Evolutionary conservation across 768 basidiomycete species (phyloP).

Genomic region (Russula sp.): DNA sequence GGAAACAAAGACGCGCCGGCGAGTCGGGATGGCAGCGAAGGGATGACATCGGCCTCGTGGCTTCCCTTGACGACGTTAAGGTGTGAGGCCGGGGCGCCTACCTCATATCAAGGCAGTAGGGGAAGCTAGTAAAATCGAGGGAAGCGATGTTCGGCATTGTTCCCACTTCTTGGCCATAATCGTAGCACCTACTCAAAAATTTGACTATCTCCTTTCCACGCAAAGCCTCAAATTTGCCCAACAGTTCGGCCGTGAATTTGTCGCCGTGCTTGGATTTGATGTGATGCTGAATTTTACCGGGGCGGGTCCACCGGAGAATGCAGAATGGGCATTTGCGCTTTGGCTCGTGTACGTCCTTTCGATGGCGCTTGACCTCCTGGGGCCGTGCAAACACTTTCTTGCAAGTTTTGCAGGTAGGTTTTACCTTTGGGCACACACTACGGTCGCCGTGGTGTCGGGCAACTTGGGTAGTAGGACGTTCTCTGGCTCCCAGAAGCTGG

Average conservation of each 20-base stretch:
- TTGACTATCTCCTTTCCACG: not conserved
- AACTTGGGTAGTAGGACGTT: not conserved
- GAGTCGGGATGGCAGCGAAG: not conserved
- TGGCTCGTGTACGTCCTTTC: not conserved
- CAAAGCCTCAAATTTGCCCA: not conserved
- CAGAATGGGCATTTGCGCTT: constrained; percentile 1
- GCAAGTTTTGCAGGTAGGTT: not conserved
- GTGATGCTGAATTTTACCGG: not conserved
- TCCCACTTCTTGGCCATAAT: not conserved
- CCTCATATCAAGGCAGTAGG: not conserved
- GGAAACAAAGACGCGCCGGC: not conserved
- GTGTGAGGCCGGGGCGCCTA: not conserved
- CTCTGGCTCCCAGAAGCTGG: not conserved
- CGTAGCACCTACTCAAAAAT: not conserved
- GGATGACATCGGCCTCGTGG: not conserved
- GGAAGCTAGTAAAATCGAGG: not conserved
- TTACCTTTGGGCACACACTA: too few species aligned
- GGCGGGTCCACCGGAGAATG: not conserved
- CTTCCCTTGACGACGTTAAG: not conserved
- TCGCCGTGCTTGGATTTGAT: not conserved
- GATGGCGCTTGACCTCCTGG: not conserved
- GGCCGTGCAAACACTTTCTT: not conserved
- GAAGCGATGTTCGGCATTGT: not conserved
- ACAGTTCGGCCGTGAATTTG: not conserved
- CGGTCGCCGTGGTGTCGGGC: not conserved